A percentile compares a stretch with the other conserved stretches of the same genome.
These are phyloP conservation scores for Pulveroboletus sp. DNA, from an alignment of 768 basidiomycete species.

Conservation along the genomic window DNA sequence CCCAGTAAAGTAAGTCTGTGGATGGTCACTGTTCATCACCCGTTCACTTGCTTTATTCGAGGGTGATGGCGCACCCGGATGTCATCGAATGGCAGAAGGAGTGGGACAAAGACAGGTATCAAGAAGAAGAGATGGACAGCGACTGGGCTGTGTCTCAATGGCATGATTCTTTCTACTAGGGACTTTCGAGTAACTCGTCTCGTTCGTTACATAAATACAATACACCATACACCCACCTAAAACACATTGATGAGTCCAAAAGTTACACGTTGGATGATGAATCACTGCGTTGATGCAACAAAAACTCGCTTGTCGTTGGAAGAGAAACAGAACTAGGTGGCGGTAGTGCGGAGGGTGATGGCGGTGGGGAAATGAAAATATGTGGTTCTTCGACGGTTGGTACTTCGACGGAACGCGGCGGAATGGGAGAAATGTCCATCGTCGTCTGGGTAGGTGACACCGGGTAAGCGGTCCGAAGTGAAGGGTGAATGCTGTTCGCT, in stretches of 20 bases:
- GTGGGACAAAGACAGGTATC: slow-evolving; percentile 24
- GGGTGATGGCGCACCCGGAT: slow-evolving; percentile 36
- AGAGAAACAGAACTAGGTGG: slow-evolving; percentile 15
- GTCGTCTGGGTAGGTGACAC: slow-evolving; percentile 46
- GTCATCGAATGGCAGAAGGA: slow-evolving; percentile 32
- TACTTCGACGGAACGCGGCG: slow-evolving; percentile 27
- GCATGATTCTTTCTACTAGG: slow-evolving; percentile 25
- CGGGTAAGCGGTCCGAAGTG: slow-evolving; percentile 49
- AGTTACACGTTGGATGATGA: slow-evolving; percentile 12
- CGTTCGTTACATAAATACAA: slow-evolving; percentile 1
- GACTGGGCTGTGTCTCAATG: slow-evolving; percentile 31
- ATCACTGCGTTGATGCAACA: slow-evolving; percentile 8
- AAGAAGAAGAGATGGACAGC: slow-evolving; percentile 35
- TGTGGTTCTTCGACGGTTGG: slow-evolving; percentile 11
- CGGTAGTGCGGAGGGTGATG: slow-evolving; percentile 19
- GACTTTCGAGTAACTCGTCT: not conserved
- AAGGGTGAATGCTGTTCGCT: slow-evolving; percentile 75
- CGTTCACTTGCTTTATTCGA: slow-evolving; percentile 10
- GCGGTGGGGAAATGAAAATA: slow-evolving; percentile 11
- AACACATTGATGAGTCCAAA: not conserved
- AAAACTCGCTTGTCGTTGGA: slow-evolving; percentile 4
- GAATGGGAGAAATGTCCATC: slow-evolving; percentile 30
- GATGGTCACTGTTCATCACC: not conserved
- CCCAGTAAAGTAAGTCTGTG: slow-evolving; percentile 25
- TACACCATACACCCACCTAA: not conserved